These are phyloP conservation scores for Cordyceps militaris DNA, from an alignment of 2,329 filamentous ascomycete species.

Conservation along the genomic window DNA sequence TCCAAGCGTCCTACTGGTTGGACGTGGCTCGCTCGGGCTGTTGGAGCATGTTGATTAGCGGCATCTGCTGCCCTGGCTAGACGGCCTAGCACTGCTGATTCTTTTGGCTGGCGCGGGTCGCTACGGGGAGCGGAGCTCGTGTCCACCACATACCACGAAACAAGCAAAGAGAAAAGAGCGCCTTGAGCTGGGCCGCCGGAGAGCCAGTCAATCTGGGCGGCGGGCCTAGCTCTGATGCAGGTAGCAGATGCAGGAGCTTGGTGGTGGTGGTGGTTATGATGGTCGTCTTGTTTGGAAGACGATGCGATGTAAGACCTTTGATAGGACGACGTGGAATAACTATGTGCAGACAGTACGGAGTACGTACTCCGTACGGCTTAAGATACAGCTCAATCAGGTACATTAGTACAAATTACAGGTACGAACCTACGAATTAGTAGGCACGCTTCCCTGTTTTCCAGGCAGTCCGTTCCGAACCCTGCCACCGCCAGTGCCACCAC, in stretches of 20 bases:
- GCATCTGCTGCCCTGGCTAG: constrained; percentile 10
- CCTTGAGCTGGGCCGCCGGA: not conserved
- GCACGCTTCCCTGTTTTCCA: no score
- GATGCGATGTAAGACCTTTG: not conserved
- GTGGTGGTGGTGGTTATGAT: not conserved
- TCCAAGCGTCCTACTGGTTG: constrained; percentile 1
- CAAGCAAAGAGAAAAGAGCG: not conserved
- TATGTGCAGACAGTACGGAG: not conserved
- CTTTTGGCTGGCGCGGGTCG: not conserved
- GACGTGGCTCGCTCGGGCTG: constrained; percentile 2
- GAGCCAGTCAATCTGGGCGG: not conserved
- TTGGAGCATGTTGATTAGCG: constrained; percentile 8
- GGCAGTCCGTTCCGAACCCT: no score
- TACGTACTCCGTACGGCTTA: not conserved
- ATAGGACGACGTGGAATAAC: not conserved
- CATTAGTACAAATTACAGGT: no score
- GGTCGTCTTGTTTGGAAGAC: not conserved
- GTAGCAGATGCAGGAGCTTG: constrained; percentile 1
- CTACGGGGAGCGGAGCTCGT: not conserved
- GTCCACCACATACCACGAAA: not conserved
- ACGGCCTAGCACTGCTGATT: constrained; percentile 3
- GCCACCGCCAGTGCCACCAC: not conserved
- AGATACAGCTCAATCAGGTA: not conserved
- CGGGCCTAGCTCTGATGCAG: not conserved
- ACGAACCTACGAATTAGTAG: no score